These are phyloP conservation scores for Nannochloris sp. DNA, from an alignment of 139 green algal genomes.

Conservation along the genomic window DNA sequence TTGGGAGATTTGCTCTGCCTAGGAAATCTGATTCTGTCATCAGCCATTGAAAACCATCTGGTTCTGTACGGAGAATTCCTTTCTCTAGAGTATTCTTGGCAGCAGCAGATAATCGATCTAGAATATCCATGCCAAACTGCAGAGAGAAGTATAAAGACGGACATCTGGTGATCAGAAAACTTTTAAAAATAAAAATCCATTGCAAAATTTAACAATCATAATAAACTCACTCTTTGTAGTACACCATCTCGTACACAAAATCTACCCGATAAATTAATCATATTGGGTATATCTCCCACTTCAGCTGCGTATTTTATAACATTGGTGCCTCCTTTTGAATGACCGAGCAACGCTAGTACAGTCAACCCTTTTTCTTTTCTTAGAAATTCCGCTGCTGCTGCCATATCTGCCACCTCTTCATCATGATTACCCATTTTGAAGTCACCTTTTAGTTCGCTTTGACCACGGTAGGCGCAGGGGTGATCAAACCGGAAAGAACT, in stretches of 20 bases:
- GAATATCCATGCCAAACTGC: conserved; percentile 33
- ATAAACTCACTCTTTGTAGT: too few species aligned
- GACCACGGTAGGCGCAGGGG: neutral
- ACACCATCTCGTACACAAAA: conserved; percentile 12
- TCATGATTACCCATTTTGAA: conserved; percentile 37
- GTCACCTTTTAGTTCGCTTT: conserved; percentile 15
- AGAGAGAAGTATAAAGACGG: neutral
- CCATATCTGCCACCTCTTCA: conserved; percentile 21
- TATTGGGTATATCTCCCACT: conserved; percentile 7
- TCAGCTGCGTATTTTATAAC: conserved; percentile 10
- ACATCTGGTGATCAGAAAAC: neutral
- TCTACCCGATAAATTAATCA: conserved; percentile 25
- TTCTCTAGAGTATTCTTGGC: neutral
- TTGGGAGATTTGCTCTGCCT: neutral
- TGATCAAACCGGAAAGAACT: conserved; percentile 30
- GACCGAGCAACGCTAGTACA: conserved; percentile 25
- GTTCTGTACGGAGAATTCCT: conserved; percentile 13
- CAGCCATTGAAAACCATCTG: conserved; percentile 21
- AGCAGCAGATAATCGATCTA: conserved; percentile 15
- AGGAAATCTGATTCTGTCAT: conserved; percentile 12
- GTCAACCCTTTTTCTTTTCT: conserved; percentile 5
- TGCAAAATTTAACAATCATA: neutral
- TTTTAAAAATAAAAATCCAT: neutral
- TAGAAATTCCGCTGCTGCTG: conserved; percentile 9
- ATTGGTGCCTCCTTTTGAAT: conserved; percentile 25